Percentiles rank a stretch among this genome's conserved stretches.
Evolutionary conservation across 495 filamentous ascomycete genomes (phyloP).

Genomic region (Amniculicola lignicola): DNA sequence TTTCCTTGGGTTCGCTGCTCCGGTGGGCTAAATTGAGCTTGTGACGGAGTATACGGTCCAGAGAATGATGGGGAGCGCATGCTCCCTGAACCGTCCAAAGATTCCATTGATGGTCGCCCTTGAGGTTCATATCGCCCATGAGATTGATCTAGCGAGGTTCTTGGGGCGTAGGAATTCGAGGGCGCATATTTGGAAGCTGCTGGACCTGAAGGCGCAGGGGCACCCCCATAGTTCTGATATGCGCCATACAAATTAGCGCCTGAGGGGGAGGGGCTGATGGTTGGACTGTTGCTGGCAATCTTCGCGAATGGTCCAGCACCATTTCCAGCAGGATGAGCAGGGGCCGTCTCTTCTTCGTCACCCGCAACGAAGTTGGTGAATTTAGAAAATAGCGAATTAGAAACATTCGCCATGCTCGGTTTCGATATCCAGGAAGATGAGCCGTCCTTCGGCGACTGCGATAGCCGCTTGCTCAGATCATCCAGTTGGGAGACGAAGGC

Average conservation of each 20-base stretch:
- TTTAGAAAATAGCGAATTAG: conserved; percentile 76
- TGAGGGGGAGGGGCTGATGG: conserved; percentile 76
- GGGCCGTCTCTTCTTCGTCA: conserved; percentile 68
- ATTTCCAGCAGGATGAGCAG: conserved; percentile 56
- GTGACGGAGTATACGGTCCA: conserved; percentile 23
- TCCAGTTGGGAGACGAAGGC: conserved; percentile 71
- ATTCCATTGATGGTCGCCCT: conserved; percentile 31
- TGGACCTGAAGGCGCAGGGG: conserved; percentile 41
- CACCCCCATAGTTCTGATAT: conserved; percentile 41
- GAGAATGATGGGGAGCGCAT: conserved; percentile 22
- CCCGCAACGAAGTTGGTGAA: conserved; percentile 95
- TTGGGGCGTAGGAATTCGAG: conserved; percentile 16
- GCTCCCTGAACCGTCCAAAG: conserved; percentile 17
- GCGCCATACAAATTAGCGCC: conserved; percentile 72
- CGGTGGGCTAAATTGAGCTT: conserved; percentile 24
- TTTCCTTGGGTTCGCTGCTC: conserved; percentile 7
- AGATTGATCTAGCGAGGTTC: conserved; percentile 21
- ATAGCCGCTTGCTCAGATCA: conserved; percentile 76
- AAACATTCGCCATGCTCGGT: conserved; percentile 92
- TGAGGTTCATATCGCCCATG: conserved; percentile 16
- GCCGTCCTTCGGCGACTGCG: conserved; percentile 73
- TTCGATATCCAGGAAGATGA: conserved; percentile 79
- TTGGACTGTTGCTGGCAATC: conserved; percentile 72
- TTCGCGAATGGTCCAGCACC: conserved; percentile 78
- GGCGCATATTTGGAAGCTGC: conserved; percentile 63